Conservation (phyloP, 2,329 filamentous ascomycete genomes). For the Tolypocladium tundrense region DNA sequence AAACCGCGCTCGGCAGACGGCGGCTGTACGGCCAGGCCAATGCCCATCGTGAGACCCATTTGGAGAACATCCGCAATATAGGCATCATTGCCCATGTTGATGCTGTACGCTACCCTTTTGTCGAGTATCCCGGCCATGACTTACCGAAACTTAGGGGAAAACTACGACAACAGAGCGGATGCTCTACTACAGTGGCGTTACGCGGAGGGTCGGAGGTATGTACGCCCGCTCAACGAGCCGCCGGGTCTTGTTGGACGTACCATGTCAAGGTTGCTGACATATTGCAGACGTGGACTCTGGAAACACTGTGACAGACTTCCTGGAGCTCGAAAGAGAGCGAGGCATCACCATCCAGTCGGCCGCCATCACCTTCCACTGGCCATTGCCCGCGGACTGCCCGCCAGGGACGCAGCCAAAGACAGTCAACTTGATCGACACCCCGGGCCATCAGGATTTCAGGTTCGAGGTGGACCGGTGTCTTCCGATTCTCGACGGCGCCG, state of each 20-base stretch:
- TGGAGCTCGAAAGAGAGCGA: constrained; percentile 81
- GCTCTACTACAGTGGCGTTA: constrained; percentile 92
- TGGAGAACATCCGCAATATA: constrained; percentile 71
- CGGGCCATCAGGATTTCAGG: constrained; percentile 93
- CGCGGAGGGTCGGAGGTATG: constrained; percentile 67
- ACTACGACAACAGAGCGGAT: constrained; percentile 98
- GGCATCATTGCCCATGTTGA: constrained; percentile 98
- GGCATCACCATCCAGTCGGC: constrained; percentile 98
- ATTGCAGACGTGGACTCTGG: constrained; percentile 78
- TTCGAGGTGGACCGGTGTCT: constrained; percentile 92
- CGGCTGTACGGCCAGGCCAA: constrained; percentile 4
- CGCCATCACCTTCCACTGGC: constrained; percentile 92
- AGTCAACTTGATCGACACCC: constrained; percentile 90
- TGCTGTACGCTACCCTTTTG: constrained; percentile 44
- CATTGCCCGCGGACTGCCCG: constrained; percentile 40
- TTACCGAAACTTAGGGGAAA: constrained; percentile 53
- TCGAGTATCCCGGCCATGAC: background rate
- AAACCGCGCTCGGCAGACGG: background rate
- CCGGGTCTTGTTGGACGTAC: background rate
- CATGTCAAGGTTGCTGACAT: background rate
- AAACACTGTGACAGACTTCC: constrained; percentile 93
- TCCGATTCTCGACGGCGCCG: constrained; percentile 75
- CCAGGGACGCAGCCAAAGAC: constrained; percentile 44
- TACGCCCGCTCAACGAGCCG: constrained; percentile 2
- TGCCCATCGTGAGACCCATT: constrained; percentile 13